Evolutionary conservation across 208 protist genomes (phyloP).

Genomic region (Leishmania turanica): DNA sequence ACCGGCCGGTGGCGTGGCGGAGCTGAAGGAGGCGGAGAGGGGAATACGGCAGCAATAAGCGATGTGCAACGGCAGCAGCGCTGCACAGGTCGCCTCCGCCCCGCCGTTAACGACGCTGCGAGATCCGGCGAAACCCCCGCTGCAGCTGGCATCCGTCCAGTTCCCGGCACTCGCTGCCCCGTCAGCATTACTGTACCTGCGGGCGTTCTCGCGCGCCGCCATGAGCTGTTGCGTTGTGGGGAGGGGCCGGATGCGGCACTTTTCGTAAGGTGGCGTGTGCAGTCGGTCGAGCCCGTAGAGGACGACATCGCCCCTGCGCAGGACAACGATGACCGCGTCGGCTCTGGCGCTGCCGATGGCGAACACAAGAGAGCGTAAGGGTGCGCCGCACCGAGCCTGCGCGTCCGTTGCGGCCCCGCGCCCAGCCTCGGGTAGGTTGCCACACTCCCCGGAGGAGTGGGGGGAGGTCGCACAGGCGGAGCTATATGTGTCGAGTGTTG

Average conservation of each 20-base stretch:
- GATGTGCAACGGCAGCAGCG: conserved; percentile 65
- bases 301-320: conserved; percentile 49
- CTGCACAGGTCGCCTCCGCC: conserved; percentile 44
- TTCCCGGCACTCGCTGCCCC: neutral
- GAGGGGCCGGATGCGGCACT: conserved; percentile 44
- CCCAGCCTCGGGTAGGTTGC: neutral
- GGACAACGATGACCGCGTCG: conserved; percentile 52
- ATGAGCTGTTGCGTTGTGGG: conserved; percentile 30
- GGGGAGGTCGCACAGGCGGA: neutral
- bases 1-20: neutral
- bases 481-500: neutral
- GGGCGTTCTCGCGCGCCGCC: conserved; percentile 2
- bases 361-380: conserved; percentile 39
- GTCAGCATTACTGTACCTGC: neutral
- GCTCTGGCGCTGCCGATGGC: conserved; percentile 45
- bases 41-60: conserved; percentile 46
- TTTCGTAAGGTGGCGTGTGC: conserved; percentile 39
- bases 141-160: neutral
- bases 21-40: conserved; percentile 4
- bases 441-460: conserved; percentile 26
- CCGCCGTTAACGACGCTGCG: neutral
- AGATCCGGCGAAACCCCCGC: neutral
- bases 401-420: neutral
- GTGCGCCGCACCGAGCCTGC: neutral
- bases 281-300: conserved; percentile 51